phyloP scores from a whole-genome alignment of 2,329 filamentous ascomycete species.

The Xylariaceae sp. region DNA sequence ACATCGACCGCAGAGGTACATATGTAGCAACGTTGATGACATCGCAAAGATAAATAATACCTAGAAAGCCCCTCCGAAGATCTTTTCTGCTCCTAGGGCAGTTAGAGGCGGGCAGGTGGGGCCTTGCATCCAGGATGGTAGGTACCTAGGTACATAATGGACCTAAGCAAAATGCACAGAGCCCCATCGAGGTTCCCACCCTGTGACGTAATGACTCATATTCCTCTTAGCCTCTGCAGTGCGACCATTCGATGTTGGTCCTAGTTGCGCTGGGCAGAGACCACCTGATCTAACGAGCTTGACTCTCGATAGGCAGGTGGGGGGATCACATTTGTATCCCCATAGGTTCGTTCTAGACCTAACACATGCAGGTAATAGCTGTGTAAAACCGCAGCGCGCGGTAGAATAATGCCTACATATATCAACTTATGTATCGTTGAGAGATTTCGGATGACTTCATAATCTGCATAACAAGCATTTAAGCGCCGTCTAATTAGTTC shows the following conservation, averaged over 20 bases:
- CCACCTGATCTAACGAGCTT: neutral
- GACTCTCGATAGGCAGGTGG: too few relatives aligned
- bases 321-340: neutral
- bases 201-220: neutral
- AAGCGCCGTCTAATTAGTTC: too few relatives aligned
- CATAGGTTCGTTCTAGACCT: neutral
- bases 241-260: neutral
- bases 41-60: neutral
- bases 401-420: too few relatives aligned
- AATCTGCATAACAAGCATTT: too few relatives aligned
- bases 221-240: neutral
- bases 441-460: too few relatives aligned
- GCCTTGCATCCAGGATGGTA: too few relatives aligned
- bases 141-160: neutral
- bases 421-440: too few relatives aligned
- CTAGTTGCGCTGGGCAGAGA: neutral
- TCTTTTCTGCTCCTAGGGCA: neutral
- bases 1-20: neutral
- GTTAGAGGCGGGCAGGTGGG: too few relatives aligned
- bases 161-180: too few relatives aligned
- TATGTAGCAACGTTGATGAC: neutral
- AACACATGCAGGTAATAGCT: neutral
- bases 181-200: neutral
- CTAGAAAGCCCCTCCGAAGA: neutral
- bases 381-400: too few relatives aligned